Evolutionary conservation across 352 stramenopile species (phyloP), one percentile per base, ranked within the genome.

Genomic region (Pythium chondricola): DNA sequence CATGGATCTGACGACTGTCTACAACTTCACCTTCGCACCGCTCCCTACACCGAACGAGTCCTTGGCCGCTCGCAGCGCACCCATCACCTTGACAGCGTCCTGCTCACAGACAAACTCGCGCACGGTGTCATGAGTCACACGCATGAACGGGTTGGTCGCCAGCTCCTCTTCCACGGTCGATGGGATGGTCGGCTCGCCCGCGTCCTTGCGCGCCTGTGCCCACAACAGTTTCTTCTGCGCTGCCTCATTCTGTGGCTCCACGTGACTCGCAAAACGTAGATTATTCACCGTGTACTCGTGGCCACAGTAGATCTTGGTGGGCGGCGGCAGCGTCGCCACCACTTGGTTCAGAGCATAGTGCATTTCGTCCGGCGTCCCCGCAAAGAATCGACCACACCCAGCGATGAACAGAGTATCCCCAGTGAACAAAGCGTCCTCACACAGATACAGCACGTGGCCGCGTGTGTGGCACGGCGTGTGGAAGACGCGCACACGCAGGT

Each of bases 241-340:
- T 0, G 58, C 58, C 3, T 56, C 53, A 65, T 97, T 97, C n/a
- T 79, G 54, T 6, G 90, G 89, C 58, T 97, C 90, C 30, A 97
- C 81, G 47, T 83, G 83, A 17, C 83, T 62, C 6, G 93, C 91
- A 43, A 96, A 98, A 21, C 69, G 73, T 11, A 93, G 69, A 67
- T 98, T 97, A 38, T 62, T 84, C 46, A 75, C 49, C 11, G 91
- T 96, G 62, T 98, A 97, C 71, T 98, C 93, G 61, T 98, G 93
- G 16, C 88, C 90, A 53, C 83, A 90, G 59, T 84, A 96, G 47
- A 96, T 74, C 32, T 80, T 78, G 5, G 87, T 96, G 32, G 65
- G 37, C 9, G 63, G 38, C 2, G 83, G 83, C 18, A 95, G 64
- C 35, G 54, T 61, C 6, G 78, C 80, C 22, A 96, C 64, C 11